Conservation (phyloP, 352 stramenopile species). For the Globisporangium iwayamae region DNA sequence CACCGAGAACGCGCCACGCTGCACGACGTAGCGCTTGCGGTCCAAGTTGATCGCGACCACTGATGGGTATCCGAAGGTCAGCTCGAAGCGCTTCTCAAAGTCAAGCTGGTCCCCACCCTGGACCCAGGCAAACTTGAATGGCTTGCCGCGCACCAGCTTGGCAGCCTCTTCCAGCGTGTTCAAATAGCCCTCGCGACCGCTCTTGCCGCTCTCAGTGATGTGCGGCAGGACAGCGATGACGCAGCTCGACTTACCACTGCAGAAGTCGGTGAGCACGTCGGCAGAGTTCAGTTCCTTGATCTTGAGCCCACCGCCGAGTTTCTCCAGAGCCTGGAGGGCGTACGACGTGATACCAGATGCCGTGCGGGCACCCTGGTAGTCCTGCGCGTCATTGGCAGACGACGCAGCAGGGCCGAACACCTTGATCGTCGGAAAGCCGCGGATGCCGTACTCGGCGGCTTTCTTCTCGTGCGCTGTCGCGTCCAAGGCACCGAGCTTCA, state of each 20-base stretch:
- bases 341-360: conserved; percentile 80
- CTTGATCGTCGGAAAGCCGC: conserved; percentile 95
- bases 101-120: conserved; percentile 82
- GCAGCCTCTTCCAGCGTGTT: conserved; percentile 71
- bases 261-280: conserved; percentile 73
- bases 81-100: conserved; percentile 82
- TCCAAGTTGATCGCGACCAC: conserved; percentile 87
- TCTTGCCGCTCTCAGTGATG: conserved; percentile 87
- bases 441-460: conserved; percentile 82
- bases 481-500: conserved; percentile 92
- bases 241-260: conserved; percentile 86
- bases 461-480: conserved; percentile 91
- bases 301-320: conserved; percentile 61
- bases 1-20: conserved; percentile 68
- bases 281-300: conserved; percentile 79
- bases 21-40: conserved; percentile 80
- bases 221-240: conserved; percentile 88
- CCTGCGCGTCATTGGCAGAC: conserved; percentile 49
- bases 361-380: conserved; percentile 88
- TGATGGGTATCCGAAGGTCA: conserved; percentile 91
- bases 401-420: conserved; percentile 84
- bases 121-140: conserved; percentile 91
- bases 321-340: conserved; percentile 68
- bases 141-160: conserved; percentile 86
- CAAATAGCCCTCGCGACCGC: conserved; percentile 82